Percentiles rank a stretch among this genome's conserved stretches.
phyloP scores from a whole-genome alignment of 331 rosid species.

The Rosa hybrid region DNA sequence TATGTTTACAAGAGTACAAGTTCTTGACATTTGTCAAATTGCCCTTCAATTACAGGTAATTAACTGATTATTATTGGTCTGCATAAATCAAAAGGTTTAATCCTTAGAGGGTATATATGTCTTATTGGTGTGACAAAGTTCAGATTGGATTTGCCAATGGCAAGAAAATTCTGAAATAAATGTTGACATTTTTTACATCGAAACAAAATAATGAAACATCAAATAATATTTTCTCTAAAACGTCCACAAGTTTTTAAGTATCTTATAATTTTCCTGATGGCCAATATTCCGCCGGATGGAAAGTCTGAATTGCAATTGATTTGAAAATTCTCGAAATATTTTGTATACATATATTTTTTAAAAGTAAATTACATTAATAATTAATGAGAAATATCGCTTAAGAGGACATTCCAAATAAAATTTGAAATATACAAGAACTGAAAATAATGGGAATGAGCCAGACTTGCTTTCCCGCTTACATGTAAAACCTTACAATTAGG shows the following conservation, averaged over 20 bases:
- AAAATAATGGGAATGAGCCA: no score
- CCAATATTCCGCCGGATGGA: no score
- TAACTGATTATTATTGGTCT: background rate
- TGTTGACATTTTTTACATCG: background rate
- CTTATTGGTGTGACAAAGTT: background rate
- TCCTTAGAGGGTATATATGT: background rate
- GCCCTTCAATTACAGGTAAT: background rate
- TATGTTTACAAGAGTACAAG: background rate
- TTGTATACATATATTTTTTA: background rate
- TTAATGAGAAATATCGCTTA: no score
- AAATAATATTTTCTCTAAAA: background rate
- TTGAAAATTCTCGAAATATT: background rate
- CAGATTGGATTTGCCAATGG: background rate
- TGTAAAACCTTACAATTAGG: no score
- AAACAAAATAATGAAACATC: background rate
- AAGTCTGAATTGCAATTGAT: background rate
- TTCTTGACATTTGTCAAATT: background rate
- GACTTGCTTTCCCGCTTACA: no score
- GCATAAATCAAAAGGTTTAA: background rate
- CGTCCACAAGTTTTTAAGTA: background rate
- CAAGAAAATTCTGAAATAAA: background rate
- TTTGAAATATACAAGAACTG: no score
- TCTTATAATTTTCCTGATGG: no score
- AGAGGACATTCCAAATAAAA: no score
- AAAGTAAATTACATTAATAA: no score